Percentiles rank a stretch among this genome's conserved stretches.
phyloP scores from a whole-genome alignment of 805 yeast genomes.

The Henningerozyma blattae region DNA sequence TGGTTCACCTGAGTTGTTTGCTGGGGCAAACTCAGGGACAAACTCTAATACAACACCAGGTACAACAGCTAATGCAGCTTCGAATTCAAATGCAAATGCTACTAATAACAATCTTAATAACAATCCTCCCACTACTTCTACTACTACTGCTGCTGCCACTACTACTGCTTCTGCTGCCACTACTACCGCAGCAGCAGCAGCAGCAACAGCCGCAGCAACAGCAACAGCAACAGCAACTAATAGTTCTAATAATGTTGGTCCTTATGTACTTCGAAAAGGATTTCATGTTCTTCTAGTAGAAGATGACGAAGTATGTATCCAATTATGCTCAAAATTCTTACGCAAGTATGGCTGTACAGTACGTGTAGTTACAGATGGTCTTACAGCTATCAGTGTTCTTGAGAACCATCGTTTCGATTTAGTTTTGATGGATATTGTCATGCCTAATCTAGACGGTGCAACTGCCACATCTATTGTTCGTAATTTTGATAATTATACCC shows the following conservation, averaged over 20 bases:
- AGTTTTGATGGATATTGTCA: slow-evolving; percentile 77
- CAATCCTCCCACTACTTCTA: slow-evolving; percentile 1
- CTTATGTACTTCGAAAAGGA: slow-evolving; percentile 25
- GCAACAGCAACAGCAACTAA: slow-evolving; percentile 1
- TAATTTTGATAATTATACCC: slow-evolving; percentile 71
- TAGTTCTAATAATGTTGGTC: slow-evolving; percentile 5
- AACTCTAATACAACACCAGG: not conserved
- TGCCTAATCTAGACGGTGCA: slow-evolving; percentile 83
- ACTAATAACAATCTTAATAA: not conserved
- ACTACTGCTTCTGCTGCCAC: slow-evolving; percentile 2
- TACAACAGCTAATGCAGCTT: not conserved
- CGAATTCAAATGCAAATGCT: not conserved
- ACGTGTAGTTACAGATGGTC: slow-evolving; percentile 85
- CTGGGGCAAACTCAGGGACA: slow-evolving; percentile 3
- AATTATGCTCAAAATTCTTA: slow-evolving; percentile 70
- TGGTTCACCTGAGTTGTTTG: not conserved
- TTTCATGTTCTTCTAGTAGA: slow-evolving; percentile 69
- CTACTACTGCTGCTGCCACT: slow-evolving; percentile 7
- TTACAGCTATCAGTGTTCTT: slow-evolving; percentile 70
- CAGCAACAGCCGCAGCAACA: slow-evolving; percentile 7
- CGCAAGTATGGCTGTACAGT: slow-evolving; percentile 86
- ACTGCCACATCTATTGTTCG: slow-evolving; percentile 86
- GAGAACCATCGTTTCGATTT: slow-evolving; percentile 63
- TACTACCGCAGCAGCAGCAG: slow-evolving; percentile 6
- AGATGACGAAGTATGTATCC: slow-evolving; percentile 74